Conservation (phyloP, 2,329 filamentous ascomycete species). For the Macrophomina pseudophaseolina region DNA sequence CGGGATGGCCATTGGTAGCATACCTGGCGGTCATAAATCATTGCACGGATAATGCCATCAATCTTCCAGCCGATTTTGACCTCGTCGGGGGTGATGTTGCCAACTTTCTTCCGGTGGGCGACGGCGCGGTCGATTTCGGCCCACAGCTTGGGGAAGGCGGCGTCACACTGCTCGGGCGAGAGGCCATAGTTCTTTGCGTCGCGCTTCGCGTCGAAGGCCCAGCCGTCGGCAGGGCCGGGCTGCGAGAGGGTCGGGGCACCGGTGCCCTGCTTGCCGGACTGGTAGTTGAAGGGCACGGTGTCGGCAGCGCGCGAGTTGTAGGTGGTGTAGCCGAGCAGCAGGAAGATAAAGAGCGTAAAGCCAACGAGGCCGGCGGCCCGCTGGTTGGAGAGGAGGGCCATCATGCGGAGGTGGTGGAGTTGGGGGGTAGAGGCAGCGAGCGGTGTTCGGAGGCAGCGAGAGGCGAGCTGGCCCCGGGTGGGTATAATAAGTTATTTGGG, state of each 20-base stretch:
- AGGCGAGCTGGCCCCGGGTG: constrained; percentile 30
- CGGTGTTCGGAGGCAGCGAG: constrained; percentile 6
- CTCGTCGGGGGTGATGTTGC: constrained; percentile 32
- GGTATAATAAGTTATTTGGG: constrained; percentile 23
- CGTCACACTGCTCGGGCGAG: constrained; percentile 31
- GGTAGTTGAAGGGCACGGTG: constrained; percentile 25
- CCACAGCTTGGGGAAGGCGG: constrained; percentile 34
- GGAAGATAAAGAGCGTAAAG: constrained; percentile 26
- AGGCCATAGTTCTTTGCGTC: constrained; percentile 34
- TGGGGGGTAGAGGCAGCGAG: background rate
- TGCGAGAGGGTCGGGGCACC: constrained; percentile 14
- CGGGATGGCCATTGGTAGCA: background rate
- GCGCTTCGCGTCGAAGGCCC: constrained; percentile 18
- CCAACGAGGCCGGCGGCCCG: constrained; percentile 26
- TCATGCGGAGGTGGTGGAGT: constrained; percentile 4
- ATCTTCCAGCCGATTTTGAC: constrained; percentile 34
- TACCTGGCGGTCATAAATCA: constrained; percentile 39
- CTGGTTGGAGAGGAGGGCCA: constrained; percentile 26
- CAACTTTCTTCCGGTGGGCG: constrained; percentile 29
- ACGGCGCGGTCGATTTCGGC: constrained; percentile 34
- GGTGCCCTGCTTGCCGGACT: background rate
- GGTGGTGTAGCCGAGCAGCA: constrained; percentile 27
- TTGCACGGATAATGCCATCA: constrained; percentile 34
- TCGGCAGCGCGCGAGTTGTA: constrained; percentile 23
- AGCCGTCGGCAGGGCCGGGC: constrained; percentile 20